phyloP scores from a whole-genome alignment of 2,329 filamentous ascomycete genomes.

The Dactylellina cionopaga region DNA sequence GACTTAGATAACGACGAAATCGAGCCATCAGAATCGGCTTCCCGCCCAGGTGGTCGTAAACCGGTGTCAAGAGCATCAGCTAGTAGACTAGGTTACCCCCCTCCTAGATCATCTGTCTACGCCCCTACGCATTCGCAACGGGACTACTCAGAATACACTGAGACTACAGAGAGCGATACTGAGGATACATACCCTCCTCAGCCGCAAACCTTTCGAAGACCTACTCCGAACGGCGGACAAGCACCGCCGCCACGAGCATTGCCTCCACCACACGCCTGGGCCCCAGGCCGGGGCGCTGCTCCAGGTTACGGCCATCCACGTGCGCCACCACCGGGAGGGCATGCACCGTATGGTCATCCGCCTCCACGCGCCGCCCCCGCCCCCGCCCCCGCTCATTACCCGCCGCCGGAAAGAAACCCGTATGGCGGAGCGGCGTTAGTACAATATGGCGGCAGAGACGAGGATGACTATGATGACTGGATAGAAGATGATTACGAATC shows the following conservation, averaged over 20 bases:
- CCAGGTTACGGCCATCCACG: slow-evolving; percentile 28
- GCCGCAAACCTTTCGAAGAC: slow-evolving; percentile 42
- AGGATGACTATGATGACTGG: slow-evolving; percentile 54
- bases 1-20: slow-evolving; percentile 56
- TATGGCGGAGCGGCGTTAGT: slow-evolving; percentile 38
- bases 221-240: slow-evolving; percentile 51
- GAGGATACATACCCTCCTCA: slow-evolving; percentile 53
- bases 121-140: slow-evolving; percentile 33
- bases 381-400: slow-evolving; percentile 50
- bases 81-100: slow-evolving; percentile 38
- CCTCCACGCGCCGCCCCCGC: slow-evolving; percentile 52
- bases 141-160: slow-evolving; percentile 46
- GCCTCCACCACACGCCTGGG: slow-evolving; percentile 31
- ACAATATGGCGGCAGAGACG: slow-evolving; percentile 53
- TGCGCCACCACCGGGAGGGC: slow-evolving; percentile 36
- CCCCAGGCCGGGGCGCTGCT: slow-evolving; percentile 36
- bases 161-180: slow-evolving; percentile 49
- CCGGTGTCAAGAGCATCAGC: slow-evolving; percentile 45
- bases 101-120: slow-evolving; percentile 45
- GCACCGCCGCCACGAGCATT: slow-evolving; percentile 52
- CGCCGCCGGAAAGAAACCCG: slow-evolving; percentile 42
- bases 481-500: slow-evolving; percentile 53
- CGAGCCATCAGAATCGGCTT: slow-evolving; percentile 57
- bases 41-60: slow-evolving; percentile 55
- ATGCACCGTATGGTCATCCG: slow-evolving; percentile 43